Percentiles rank a stretch among this genome's conserved stretches.
Evolutionary conservation across 116 monocot species (phyloP).

Genomic region (Papilionanthe hybrid): DNA sequence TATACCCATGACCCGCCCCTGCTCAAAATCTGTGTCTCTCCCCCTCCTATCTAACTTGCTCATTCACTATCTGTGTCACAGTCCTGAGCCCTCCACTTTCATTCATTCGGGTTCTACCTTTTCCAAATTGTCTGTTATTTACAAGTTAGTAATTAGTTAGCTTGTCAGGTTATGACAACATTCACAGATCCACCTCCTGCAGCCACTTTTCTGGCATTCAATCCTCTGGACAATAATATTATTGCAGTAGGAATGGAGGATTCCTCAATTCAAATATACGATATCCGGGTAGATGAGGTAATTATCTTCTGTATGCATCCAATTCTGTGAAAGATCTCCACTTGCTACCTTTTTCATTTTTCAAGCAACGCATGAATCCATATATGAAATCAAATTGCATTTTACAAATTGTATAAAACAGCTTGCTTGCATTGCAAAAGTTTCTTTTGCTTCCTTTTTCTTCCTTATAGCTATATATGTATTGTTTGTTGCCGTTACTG

Average conservation of each 20-base stretch:
- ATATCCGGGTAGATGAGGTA: slow-evolving; percentile 93
- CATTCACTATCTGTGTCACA: not conserved
- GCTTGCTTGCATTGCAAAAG: not conserved
- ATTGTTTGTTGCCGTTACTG: not conserved
- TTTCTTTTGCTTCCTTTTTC: not conserved
- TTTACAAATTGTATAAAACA: not conserved
- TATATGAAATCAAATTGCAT: not conserved
- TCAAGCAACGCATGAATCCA: not conserved
- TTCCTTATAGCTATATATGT: not conserved
- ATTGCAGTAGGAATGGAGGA: slow-evolving; percentile 99
- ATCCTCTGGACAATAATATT: slow-evolving; percentile 95
- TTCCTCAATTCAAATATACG: slow-evolving; percentile 92
- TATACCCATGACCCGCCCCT: no score
- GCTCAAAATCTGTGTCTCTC: no score
- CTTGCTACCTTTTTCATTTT: no score
- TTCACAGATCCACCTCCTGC: slow-evolving; percentile 96
- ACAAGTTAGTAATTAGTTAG: no score
- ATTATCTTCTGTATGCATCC: no score
- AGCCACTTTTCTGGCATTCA: slow-evolving; percentile 87
- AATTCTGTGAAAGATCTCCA: no score
- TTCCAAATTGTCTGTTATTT: not conserved
- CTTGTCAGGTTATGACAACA: slow-evolving; percentile 83
- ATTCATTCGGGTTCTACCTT: not conserved
- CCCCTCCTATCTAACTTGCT: no score
- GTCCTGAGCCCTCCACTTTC: not conserved